Base-by-base conservation (phyloP, 1,284 basidiomycete species). In the Sutorius eximius region DNA sequence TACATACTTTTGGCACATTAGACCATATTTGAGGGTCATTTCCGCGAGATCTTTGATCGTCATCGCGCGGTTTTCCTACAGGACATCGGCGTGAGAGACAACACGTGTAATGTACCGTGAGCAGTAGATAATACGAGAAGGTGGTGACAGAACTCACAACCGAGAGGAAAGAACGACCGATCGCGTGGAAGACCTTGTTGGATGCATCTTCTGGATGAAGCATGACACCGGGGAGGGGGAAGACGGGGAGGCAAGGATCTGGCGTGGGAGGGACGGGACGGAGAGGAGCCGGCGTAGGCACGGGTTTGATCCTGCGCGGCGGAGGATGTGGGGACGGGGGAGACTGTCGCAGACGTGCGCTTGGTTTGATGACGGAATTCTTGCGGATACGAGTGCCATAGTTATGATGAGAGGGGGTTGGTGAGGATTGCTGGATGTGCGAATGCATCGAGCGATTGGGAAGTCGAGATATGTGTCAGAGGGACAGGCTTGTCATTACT, bases 11-110 rank as follows among this genome's bases (percentile, higher is more conserved):
- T 87, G 86, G 71, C 87, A 88, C 58, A 80, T 75, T 13, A 89
- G 75, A 52, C 87, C 88, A 65, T 76, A 79, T 61, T 75, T 74
- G 62, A 84, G 77, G 40, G 82, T 78, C 73, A 85, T 80, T 60
- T 89, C 86, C 41, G 87, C 83, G 52, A 90, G 81, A 73, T 90
- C 87, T 69, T 90, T 90, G 73, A 90, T 85, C 42, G 87, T 90
- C 84, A 89, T 87, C 41, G 87, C 87, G 46, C 86, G 81, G 71
- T 90, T 90, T 67, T 86, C 80, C 86, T 88, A 53, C 51, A 55
- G 45, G 45, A 51, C 36, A 33, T 36, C 20, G 24, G 32, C 22
- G 37, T 47, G 46, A 51, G 49, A 56, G 30, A 49, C 13, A 36
- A 34, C 42, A 60, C 42, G 56, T 56, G 68, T 44, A 37, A 37